Base-by-base conservation (phyloP, 805 yeast genomes). In the Maudiozyma bulderi region DNA sequence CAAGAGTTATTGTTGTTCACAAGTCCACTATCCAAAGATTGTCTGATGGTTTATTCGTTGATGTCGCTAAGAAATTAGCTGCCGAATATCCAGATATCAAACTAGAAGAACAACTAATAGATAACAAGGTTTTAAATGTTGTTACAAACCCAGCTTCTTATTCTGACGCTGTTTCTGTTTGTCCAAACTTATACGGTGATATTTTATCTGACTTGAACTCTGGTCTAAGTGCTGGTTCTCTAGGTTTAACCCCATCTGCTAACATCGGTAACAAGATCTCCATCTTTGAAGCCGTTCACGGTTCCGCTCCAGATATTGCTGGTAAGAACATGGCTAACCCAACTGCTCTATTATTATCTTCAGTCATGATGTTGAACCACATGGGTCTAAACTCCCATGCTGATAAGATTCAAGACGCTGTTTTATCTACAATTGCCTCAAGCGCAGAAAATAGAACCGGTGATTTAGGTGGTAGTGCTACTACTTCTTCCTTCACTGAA, bases 151-250 rank as follows among this genome's bases (percentile, higher is more conserved):
- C 99, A 58, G 52, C 67, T 37, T 82, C 82, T 61, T 91, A 89
- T 82, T 77, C 83, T 72, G 80, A 87, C 62, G 82, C 84, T 52
- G 99, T 93, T 65, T 75, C 77, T 71, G 99, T 93, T 61, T 93
- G 95, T 96, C 99, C 99, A 66, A 93, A 93, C 84, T 80, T 93
- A 72, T 93, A 93, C 74, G 99, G 99, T 80, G 98, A 93, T 72
- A 93, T 93, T 73, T 83, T 93, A 84, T 91, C 98, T 56, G 99
- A 93, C 73, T 77, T 93, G 71, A 88, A 95, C 60, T 86, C 96
- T 51, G 99, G 99, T 74, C 78, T 93, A 66, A 62, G 68, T 47
- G 95, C 95, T 58, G 99, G 99, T 70, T 98, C 99, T 68, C 81
- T 91, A 66, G 99, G 99, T 74, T 81, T 93, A 70, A 93, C 99